phyloP scores from a whole-genome alignment of 2,329 filamentous ascomycete genomes.

The Trichoderma pleuroti region DNA sequence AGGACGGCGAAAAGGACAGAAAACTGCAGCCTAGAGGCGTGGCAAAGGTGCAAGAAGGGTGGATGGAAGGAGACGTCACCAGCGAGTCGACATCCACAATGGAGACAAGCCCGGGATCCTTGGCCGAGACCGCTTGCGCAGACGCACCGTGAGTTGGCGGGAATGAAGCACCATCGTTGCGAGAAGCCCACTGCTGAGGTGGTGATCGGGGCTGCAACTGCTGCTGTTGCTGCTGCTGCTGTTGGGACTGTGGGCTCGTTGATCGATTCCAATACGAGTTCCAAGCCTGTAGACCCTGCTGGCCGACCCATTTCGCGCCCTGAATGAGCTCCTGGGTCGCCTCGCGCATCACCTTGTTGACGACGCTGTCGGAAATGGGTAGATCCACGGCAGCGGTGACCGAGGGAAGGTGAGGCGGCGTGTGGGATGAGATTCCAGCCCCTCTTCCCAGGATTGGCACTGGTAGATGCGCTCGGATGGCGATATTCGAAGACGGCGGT shows the following conservation, averaged over 20 bases:
- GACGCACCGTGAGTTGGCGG: slow-evolving; percentile 70
- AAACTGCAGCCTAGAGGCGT: slow-evolving; percentile 75
- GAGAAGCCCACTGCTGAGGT: slow-evolving; percentile 49
- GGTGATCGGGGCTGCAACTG: slow-evolving; percentile 39
- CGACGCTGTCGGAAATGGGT: slow-evolving; percentile 66
- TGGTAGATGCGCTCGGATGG: slow-evolving; percentile 63
- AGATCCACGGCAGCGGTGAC: slow-evolving; percentile 67
- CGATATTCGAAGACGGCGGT: slow-evolving; percentile 65
- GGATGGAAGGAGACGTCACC: slow-evolving; percentile 47
- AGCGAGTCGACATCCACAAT: slow-evolving; percentile 68
- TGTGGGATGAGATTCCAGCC: slow-evolving; percentile 39
- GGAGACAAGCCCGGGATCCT: slow-evolving; percentile 71
- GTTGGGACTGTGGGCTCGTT: slow-evolving; percentile 35
- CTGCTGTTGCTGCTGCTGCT: slow-evolving; percentile 31
- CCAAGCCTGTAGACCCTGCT: slow-evolving; percentile 73
- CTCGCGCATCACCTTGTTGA: slow-evolving; percentile 74
- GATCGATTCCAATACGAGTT: slow-evolving; percentile 74
- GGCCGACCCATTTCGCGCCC: slow-evolving; percentile 70
- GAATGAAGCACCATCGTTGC: slow-evolving; percentile 54
- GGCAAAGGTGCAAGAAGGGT: slow-evolving; percentile 68
- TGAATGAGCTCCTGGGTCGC: slow-evolving; percentile 75
- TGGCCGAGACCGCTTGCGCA: slow-evolving; percentile 49
- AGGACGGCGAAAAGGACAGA: slow-evolving; percentile 72
- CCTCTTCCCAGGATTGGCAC: slow-evolving; percentile 53
- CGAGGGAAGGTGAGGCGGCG: slow-evolving; percentile 27